Evolutionary conservation across 2,329 filamentous ascomycete genomes (phyloP), one percentile per base, ranked within the genome.

Genomic region (Cryphonectria japonica): DNA sequence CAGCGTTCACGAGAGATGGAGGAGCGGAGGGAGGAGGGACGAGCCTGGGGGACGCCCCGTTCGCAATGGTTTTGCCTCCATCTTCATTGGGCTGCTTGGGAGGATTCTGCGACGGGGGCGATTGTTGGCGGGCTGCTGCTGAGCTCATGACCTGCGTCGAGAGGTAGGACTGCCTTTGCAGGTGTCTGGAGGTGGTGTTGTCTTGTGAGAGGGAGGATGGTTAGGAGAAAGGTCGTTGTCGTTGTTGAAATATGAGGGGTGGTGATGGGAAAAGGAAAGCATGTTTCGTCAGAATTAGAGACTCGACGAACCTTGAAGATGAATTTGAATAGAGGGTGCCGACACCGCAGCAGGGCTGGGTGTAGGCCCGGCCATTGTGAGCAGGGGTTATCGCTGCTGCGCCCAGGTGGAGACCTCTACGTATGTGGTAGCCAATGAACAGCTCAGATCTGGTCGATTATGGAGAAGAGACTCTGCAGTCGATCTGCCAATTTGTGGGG

Each of bases 91-190:
- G 14, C 34, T 65, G 69, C 7, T 66, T 72, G 77, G 77, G 70
- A 79, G 57, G 78, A 65, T 76, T 80, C 73, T 81, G 78, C 75
- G 79, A 80, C 43, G 71, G 50, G 64, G 67, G 64, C 16, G n/a
- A 66, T 16, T 69, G 68, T 41, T 66, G 66, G 62, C 64, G 69
- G 34, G 66, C 79, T 71, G 78, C 78, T 63, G 81, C 78, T 75
- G 82, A 79, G 75, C 79, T 82, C 77, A 78, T 78, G 76, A 76
- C 77, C 73, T 76, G 74, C 73, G 76, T 78, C 64, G 77, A 76
- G 70, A 78, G 74, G 65, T 74, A 73, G 3, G 74, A 75, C 66
- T 78, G 75, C 71, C 75, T 74, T 64, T 59, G 54, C 39, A 52
- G 54, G 34, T 60, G 43, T 68, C 61, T 73, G 7, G 34, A 29